These are phyloP conservation scores for Ganoderma resinaceum DNA, from an alignment of 1,284 basidiomycete species.

Conservation along the genomic window DNA sequence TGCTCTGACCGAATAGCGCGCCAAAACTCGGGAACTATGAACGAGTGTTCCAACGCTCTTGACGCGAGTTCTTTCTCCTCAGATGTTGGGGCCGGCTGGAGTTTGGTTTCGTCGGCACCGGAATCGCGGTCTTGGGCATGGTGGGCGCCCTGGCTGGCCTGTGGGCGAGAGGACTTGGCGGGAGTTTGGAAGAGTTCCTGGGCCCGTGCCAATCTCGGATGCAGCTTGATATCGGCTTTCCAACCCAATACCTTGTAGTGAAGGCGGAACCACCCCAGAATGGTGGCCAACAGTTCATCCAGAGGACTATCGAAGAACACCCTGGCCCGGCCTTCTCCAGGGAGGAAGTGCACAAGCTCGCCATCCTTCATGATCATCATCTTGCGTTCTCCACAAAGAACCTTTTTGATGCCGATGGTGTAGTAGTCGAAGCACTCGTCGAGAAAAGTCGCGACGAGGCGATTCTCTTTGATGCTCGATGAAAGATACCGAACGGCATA, in stretches of 20 bases:
- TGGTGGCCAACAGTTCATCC: not conserved
- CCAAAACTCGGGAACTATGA: not conserved
- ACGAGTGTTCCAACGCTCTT: not conserved
- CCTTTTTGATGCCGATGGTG: not conserved
- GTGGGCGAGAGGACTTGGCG: not conserved
- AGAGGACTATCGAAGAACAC: constrained; percentile 6
- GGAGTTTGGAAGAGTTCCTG: not conserved
- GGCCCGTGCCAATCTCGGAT: not conserved
- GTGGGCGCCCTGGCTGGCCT: not conserved
- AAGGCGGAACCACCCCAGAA: constrained; percentile 6
- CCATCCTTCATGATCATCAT: not conserved
- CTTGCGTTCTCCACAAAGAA: not conserved
- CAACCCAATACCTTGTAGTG: constrained; percentile 10
- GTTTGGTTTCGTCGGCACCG: not conserved
- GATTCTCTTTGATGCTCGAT: not conserved
- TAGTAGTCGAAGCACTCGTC: constrained; percentile 9
- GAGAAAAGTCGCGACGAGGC: not conserved
- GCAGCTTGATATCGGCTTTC: not conserved
- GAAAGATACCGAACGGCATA: constrained; percentile 10
- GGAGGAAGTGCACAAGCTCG: not conserved
- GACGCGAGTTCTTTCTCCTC: not conserved
- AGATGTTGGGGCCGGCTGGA: not conserved
- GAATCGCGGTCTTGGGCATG: not conserved
- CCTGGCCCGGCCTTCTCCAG: not conserved
- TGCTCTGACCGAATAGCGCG: not conserved